These are phyloP conservation scores for Neostapfia colusana DNA, from an alignment of 176 grass and related monocot genomes.

Conservation along the genomic window DNA sequence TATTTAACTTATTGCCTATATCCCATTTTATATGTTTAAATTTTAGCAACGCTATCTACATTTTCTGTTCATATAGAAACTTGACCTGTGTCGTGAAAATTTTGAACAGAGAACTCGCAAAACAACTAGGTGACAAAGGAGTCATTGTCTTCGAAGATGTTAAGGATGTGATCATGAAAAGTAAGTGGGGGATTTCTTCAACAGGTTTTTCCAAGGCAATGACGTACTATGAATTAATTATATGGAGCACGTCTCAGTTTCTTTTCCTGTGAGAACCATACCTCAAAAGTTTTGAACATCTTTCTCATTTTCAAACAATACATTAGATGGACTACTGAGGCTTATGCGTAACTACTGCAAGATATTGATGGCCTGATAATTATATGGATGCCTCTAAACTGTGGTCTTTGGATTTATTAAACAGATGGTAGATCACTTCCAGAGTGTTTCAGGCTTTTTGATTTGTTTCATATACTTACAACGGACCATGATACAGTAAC, in stretches of 20 bases:
- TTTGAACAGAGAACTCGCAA: slow-evolving; percentile 78
- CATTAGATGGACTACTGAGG: background rate
- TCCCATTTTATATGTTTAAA: background rate
- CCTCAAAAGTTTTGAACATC: background rate
- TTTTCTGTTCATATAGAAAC: background rate
- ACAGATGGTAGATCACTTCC: slow-evolving; percentile 79
- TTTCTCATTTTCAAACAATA: background rate
- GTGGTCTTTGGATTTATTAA: slow-evolving; percentile 13
- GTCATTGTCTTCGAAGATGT: slow-evolving; percentile 80
- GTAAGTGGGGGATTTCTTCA: slow-evolving; percentile 39
- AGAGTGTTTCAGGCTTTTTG: slow-evolving; percentile 89
- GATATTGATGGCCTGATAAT: slow-evolving; percentile 12
- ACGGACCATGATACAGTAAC: slow-evolving; percentile 89
- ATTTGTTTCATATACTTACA: slow-evolving; percentile 78
- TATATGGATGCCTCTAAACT: slow-evolving; percentile 10
- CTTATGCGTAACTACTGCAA: background rate
- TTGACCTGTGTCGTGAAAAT: background rate
- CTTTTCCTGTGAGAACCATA: background rate
- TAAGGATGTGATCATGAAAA: slow-evolving; percentile 78
- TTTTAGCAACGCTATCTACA: background rate
- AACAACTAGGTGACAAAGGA: slow-evolving; percentile 64
- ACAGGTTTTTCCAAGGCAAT: background rate
- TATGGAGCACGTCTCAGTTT: slow-evolving; percentile 2
- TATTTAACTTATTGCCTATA: background rate
- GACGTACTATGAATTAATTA: background rate